A percentile compares a stretch with the other conserved stretches of the same genome.
Conservation (phyloP, 2,329 filamentous ascomycete genomes). For the Fusarium equiseti region DNA sequence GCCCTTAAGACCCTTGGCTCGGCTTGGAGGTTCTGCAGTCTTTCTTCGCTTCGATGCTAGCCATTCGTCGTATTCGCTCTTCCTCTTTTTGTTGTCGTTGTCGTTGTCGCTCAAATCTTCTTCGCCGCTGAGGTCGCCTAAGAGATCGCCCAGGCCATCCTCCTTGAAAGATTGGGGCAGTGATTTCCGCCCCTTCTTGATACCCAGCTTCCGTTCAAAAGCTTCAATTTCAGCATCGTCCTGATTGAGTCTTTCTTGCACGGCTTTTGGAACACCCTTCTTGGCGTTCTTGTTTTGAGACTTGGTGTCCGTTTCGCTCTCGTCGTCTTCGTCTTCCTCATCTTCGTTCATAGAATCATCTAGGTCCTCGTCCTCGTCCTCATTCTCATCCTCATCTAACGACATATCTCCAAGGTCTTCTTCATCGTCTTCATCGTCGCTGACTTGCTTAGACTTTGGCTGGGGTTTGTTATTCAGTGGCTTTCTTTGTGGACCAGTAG, state of each 20-base stretch:
- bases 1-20: conserved; percentile 33
- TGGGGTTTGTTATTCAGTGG: conserved; percentile 5
- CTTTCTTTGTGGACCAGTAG: conserved; percentile 5
- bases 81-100: conserved; percentile 70
- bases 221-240: conserved; percentile 92
- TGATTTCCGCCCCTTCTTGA: conserved; percentile 80
- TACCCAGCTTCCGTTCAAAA: conserved; percentile 87
- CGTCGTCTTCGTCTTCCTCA: conserved; percentile 38
- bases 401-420: conserved; percentile 18
- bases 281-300: conserved; percentile 44
- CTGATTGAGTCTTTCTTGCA: conserved; percentile 71
- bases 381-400: conserved; percentile 22
- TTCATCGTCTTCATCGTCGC: conserved; percentile 35
- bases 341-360: conserved; percentile 41
- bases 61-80: conserved; percentile 70
- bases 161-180: conserved; percentile 80
- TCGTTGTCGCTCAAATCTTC: conserved; percentile 62
- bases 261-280: conserved; percentile 31
- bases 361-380: conserved; percentile 41
- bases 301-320: conserved; percentile 43
- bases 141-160: conserved; percentile 83
- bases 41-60: conserved; percentile 68
- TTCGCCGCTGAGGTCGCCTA: conserved; percentile 69
- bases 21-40: conserved; percentile 46
- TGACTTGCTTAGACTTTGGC: conserved; percentile 10